Conservation (phyloP, 129 eudicot species). For the Flaveria robusta region DNA sequence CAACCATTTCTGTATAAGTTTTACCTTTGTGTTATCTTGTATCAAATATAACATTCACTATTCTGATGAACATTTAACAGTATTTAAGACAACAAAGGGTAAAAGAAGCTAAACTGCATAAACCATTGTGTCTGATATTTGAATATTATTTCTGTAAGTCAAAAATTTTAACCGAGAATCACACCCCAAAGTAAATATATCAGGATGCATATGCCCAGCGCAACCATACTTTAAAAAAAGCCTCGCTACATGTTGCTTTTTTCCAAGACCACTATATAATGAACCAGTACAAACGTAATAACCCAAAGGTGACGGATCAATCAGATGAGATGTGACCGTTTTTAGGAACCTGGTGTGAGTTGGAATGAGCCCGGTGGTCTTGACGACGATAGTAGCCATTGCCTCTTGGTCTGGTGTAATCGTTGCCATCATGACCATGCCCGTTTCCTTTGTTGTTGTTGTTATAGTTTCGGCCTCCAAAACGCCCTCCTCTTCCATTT, state of each 20-base stretch:
- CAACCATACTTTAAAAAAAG: slow-evolving; percentile 18
- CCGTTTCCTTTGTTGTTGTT: slow-evolving; percentile 32
- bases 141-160: slow-evolving; percentile 38
- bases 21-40: neutral
- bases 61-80: neutral
- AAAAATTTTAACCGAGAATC: slow-evolving; percentile 33
- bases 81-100: neutral
- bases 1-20: neutral
- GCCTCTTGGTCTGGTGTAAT: slow-evolving; percentile 63
- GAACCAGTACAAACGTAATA: slow-evolving; percentile 25
- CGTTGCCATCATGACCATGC: slow-evolving; percentile 49
- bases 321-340: slow-evolving; percentile 48
- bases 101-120: slow-evolving; percentile 30
- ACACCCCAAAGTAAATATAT: slow-evolving; percentile 29
- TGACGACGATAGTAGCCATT: slow-evolving; percentile 69
- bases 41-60: neutral
- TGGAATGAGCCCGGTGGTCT: slow-evolving; percentile 35
- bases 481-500: slow-evolving; percentile 73
- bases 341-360: slow-evolving; percentile 44
- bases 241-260: slow-evolving; percentile 32
- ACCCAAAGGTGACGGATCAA: slow-evolving; percentile 27
- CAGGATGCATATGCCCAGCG: slow-evolving; percentile 37
- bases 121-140: slow-evolving; percentile 20
- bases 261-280: slow-evolving; percentile 29
- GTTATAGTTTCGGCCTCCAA: slow-evolving; percentile 46